These are phyloP conservation scores for Phytopythium helicoides DNA, from an alignment of 352 stramenopile genomes.

Conservation along the genomic window DNA sequence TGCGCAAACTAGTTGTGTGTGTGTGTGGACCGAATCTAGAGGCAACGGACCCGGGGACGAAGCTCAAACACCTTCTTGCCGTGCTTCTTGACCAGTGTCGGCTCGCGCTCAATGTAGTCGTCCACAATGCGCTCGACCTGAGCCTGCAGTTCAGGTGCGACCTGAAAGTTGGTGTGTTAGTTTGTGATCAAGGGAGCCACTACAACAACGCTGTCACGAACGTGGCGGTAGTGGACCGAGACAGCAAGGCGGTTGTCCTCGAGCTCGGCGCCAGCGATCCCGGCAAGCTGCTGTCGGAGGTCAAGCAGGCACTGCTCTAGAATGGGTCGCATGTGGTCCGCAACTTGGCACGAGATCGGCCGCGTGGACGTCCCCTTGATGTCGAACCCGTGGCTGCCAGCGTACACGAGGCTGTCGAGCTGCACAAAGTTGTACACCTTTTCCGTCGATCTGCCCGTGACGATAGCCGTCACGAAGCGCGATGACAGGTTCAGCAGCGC, in stretches of 20 bases:
- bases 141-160: constrained; percentile 36
- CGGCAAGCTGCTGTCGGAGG: constrained; percentile 31
- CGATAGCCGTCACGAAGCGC: constrained; percentile 72
- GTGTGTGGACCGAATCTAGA: no score
- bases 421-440: constrained; percentile 82
- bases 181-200: no score
- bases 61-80: constrained; percentile 84
- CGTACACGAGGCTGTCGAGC: constrained; percentile 76
- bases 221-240: constrained; percentile 78
- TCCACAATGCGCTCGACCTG: constrained; percentile 89
- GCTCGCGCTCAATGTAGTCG: constrained; percentile 49
- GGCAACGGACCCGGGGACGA: constrained; percentile 38
- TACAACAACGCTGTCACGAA: no score
- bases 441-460: constrained; percentile 66
- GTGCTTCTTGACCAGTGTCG: constrained; percentile 56
- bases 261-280: constrained; percentile 53
- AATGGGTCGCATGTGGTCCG: constrained; percentile 46
- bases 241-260: constrained; percentile 81
- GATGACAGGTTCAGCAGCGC: constrained; percentile 57
- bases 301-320: constrained; percentile 38
- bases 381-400: constrained; percentile 78
- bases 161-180: no score
- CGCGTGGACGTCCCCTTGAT: constrained; percentile 63
- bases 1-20: no score
- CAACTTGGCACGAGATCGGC: constrained; percentile 57